phyloP scores from a whole-genome alignment of 768 basidiomycete species.

The Sutorius australiensis region DNA sequence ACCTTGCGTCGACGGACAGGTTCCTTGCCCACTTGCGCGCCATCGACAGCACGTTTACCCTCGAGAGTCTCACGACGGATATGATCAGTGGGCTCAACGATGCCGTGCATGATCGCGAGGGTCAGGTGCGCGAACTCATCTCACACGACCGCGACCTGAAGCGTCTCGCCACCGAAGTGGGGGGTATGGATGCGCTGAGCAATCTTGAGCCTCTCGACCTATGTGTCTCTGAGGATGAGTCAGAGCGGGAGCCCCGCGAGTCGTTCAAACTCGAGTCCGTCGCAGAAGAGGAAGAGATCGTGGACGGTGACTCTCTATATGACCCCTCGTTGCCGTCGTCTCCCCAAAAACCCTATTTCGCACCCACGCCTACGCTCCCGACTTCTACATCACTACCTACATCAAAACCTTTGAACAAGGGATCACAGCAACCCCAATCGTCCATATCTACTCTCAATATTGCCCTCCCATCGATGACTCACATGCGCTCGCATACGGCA shows the following conservation, averaged over 20 bases:
- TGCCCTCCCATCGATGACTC: conserved; percentile 60
- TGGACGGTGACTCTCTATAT: conserved; percentile 42
- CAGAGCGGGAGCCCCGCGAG: conserved; percentile 27
- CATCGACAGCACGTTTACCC: conserved; percentile 48
- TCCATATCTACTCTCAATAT: conserved; percentile 27
- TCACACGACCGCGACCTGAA: conserved; percentile 79
- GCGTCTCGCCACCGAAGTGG: conserved; percentile 72
- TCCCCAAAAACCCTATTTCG: conserved; percentile 58
- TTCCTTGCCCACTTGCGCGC: conserved; percentile 70
- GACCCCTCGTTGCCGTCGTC: conserved; percentile 39
- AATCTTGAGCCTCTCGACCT: conserved; percentile 62
- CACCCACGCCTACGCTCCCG: conserved; percentile 44
- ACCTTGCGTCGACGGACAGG: conserved; percentile 72
- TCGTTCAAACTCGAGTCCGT: conserved; percentile 33
- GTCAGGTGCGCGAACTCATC: conserved; percentile 72
- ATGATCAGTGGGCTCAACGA: conserved; percentile 77
- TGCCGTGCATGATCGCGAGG: conserved; percentile 70
- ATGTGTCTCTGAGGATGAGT: conserved; percentile 27
- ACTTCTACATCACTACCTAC: conserved; percentile 46
- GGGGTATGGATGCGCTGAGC: conserved; percentile 69
- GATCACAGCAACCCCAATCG: conserved; percentile 21
- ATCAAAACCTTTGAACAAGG: conserved; percentile 24
- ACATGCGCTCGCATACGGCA: conserved; percentile 69
- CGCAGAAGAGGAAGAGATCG: conserved; percentile 38
- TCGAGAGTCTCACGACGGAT: conserved; percentile 72